Base-by-base conservation (phyloP, 371 early-diverging fungal species). In the Circinella umbellata region DNA sequence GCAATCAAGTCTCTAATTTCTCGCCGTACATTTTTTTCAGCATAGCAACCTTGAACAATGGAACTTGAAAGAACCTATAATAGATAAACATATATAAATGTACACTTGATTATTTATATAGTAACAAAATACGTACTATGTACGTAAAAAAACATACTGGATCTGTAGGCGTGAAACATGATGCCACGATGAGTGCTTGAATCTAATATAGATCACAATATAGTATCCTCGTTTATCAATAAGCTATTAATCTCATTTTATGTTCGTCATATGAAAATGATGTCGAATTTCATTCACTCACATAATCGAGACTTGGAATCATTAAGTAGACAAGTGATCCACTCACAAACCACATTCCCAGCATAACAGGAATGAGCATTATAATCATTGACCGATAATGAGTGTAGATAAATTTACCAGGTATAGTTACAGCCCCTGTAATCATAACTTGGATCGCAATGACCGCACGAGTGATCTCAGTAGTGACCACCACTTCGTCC, bases 21-120 rank as follows among this genome's bases (percentile, higher is more conserved):
- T 20, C 79, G 69, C 0, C 97, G 94, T 10, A 99, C 93, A 71
- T 95, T 89, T 67, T 88, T 86, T 71, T 95, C 96, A 0, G 99
- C 98, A 87, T 96, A 98, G 68, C 89, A 85, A 20, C 99, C 98
- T 73, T 95, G 95, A 17, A 99, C 91, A 17, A 99, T 93, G 3
- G 94, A 91, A 81, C 94, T 96, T 51, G 98, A 93, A 53, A 98
- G 76, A 5, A 98, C 76, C 83, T 85, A 61, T n/a, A 27, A 17
- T 51, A 20, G n/a, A 11, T 46, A 37, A 14, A 15, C 8, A 62
- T 34, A 39, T 78, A 82, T 54, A 54, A 54, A 54, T 8, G 15
- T 2, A n/a, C 27, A 27, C 27, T 42, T 42, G 6, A 9, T 42
- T 6, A 42, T 42, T 2, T 42, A 0, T 42, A 42, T 9, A 9